Percentiles rank a stretch among this genome's conserved stretches.
Evolutionary conservation across 495 filamentous ascomycete species (phyloP).

Genomic region (Echria macrotheca): DNA sequence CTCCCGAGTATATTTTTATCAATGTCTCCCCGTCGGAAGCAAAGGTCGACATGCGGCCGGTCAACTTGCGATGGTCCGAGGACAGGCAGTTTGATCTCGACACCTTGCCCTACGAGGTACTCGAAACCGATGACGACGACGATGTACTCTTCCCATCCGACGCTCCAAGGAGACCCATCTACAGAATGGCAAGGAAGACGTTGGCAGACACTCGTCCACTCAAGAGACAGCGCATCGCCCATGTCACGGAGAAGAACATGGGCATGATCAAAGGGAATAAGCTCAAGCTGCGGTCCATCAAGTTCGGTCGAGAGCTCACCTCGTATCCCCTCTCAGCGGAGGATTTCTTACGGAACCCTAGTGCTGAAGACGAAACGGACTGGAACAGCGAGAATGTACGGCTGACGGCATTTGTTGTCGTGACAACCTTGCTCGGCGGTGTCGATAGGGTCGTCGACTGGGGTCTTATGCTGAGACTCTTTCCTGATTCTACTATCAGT

Average conservation of each 20-base stretch:
- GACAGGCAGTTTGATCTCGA: constrained; percentile 33
- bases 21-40: constrained; percentile 26
- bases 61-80: constrained; percentile 29
- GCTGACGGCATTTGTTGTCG: constrained; percentile 65
- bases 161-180: not conserved
- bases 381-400: constrained; percentile 43
- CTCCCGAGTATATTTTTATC: constrained; percentile 30
- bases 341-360: constrained; percentile 31
- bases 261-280: constrained; percentile 20
- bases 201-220: not conserved
- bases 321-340: constrained; percentile 30
- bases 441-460: constrained; percentile 66
- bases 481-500: constrained; percentile 53
- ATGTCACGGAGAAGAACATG: constrained; percentile 8
- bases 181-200: constrained; percentile 1
- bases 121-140: constrained; percentile 22
- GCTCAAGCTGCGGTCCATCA: constrained; percentile 29
- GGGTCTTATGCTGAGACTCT: constrained; percentile 60
- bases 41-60: constrained; percentile 16
- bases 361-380: constrained; percentile 29
- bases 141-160: constrained; percentile 4
- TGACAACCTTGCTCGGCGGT: constrained; percentile 70
- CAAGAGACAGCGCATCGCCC: constrained; percentile 16
- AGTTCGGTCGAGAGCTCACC: constrained; percentile 35
- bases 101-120: constrained; percentile 38